Base-by-base conservation (phyloP, 257 asterid genomes). In the Rubia yunnanensis region DNA sequence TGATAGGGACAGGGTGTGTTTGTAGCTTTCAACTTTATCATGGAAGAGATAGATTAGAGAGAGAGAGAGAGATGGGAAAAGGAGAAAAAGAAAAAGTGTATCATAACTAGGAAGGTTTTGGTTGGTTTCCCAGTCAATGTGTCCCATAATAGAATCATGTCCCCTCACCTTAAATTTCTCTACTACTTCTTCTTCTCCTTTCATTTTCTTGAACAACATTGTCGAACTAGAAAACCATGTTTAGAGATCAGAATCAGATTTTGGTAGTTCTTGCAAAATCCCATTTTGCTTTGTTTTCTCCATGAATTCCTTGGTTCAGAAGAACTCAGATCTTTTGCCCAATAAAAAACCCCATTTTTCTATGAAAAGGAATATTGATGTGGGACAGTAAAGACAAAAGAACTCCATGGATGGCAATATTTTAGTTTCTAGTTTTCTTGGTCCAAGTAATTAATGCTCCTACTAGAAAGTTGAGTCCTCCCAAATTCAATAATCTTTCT, bases 1-100 rank as follows among this genome's bases (percentile, higher is more conserved):
- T 59, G 83, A 85, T 77, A 77, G 83, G 76, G 84, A 83, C 87
- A 76, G 80, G 66, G 78, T 71, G 74, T 80, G 84, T 75, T 60
- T 54, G 79, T 76, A 58, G 63, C 78, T 80, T 75, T 65, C 69
- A 62, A 58, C 72, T 62, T 75, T 58, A 70, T 66, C 60, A n/a
- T 61, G 54, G 36, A 64, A 56, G 68, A 65, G 30, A 50, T 34
- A 15, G 52, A 44, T 44, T 44, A 44, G 52, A 44, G 52, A 44
- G 49, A 41, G 50, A 65, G 31, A 48, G 59, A 59, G 68, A 58
- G 66, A 32, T 14, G 36, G 18, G 71, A 53, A 23, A 57, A 52
- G 18, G 65, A 44, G 71, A 53, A 23, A 57, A 52, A 23, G 65
- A 44, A 18, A 69, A 58, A 65, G 80, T 64, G 67, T 65, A 26